Conservation (phyloP, 202 grass and related monocot genomes). For the Alloteropsis angusta region DNA sequence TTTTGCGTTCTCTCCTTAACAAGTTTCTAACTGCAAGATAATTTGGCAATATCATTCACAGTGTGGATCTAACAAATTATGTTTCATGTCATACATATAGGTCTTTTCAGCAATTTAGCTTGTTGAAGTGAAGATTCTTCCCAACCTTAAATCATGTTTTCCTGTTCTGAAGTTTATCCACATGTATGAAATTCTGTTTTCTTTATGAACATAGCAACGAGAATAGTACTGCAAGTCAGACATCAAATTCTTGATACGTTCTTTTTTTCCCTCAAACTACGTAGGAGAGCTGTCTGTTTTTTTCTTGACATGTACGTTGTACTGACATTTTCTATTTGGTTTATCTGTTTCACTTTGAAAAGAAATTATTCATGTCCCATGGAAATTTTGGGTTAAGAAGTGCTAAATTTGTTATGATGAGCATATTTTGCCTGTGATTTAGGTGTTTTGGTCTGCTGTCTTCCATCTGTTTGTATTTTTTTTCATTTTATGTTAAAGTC, state of each 20-base stretch:
- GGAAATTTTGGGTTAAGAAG: not conserved
- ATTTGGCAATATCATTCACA: not conserved
- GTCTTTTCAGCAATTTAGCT: not conserved
- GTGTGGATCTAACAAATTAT: constrained; percentile 1
- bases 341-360: not conserved
- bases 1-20: not conserved
- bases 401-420: not conserved
- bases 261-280: too few relatives aligned
- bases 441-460: not conserved
- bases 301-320: constrained; percentile 5
- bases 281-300: too few relatives aligned
- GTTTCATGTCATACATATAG: not conserved
- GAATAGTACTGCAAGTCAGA: not conserved
- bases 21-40: not conserved
- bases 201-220: not conserved
- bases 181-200: not conserved
- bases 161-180: not conserved
- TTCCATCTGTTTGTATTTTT: not conserved
- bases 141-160: not conserved
- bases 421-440: not conserved
- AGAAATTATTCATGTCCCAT: not conserved
- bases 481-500: not conserved
- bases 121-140: not conserved
- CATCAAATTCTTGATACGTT: constrained; percentile 1
- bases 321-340: not conserved